Base-by-base conservation (phyloP, 1,139 yeast genomes). In the Scheffersomyces stambukii region DNA sequence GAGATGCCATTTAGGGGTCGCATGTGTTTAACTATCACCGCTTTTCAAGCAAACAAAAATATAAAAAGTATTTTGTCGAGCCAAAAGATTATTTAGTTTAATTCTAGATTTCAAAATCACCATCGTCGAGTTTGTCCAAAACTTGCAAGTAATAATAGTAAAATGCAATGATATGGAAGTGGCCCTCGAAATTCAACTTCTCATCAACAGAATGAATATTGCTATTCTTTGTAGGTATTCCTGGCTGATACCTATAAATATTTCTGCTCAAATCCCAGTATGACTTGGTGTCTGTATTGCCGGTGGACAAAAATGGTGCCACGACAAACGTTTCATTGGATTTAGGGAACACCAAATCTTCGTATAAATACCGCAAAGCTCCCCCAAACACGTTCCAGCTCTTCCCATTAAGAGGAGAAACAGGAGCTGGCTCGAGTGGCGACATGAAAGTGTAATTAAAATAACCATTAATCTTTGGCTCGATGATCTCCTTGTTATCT, bases 311-410 rank as follows among this genome's bases (percentile, higher is more conserved):
- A 15, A 46, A 50, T 1, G 66, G 66, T 4, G 65, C 50, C 13
- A 58, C 49, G 5, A 56, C 46, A 14, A 28, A 27, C 19, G 30
- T 25, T 7, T 19, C 20, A 10, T 18, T 21, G 13, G 31, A 25
- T 2, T 45, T 48, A 19, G 57, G 55, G 32, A 49, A 52, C n/a
- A 65, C 52, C 29, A 65, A 50, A 21, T 73, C 69, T 39, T 72
- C 77, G 42, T 64, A 77, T 22, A 76, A 59, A 38, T 74, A 70
- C 27, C 74, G 65, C 28, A 76, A 64, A 2, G 79, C 57, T 5
- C 82, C 81, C 0, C 72, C 70, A 25, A 75, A 60, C 3, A 62
- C 37, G 21, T 64, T 60, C 80, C 81, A 78, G 6, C 62, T 52
- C n/a, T 52, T 58, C 23, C 67, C 69, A 27, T 57, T 57, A 10